Evolutionary conservation across 768 basidiomycete species (phyloP).

Genomic region (Amanita muscaria): DNA sequence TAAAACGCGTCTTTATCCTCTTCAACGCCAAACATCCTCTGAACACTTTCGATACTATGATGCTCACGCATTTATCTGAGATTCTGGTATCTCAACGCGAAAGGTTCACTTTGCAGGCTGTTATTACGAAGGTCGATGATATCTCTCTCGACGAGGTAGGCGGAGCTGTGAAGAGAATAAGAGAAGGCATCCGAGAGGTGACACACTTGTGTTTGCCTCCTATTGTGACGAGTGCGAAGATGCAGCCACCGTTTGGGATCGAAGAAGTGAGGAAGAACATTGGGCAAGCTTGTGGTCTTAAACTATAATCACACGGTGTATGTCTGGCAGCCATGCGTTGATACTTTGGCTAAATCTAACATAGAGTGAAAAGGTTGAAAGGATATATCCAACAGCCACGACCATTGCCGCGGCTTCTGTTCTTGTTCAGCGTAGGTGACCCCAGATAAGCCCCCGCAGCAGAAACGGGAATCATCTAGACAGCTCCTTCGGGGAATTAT

Average conservation of each 20-base stretch:
- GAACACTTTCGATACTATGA: conserved; percentile 44
- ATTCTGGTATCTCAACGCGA: conserved; percentile 31
- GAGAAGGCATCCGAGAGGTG: conserved; percentile 40
- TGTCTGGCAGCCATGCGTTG: no score
- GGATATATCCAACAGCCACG: no score
- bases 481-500: no score
- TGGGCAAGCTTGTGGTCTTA: conserved; percentile 41
- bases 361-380: no score
- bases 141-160: conserved; percentile 29
- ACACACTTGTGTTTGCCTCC: conserved; percentile 60
- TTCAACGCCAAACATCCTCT: conserved; percentile 62
- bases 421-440: no score
- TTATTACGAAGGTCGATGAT: conserved; percentile 65
- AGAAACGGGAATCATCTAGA: no score
- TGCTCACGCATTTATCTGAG: conserved; percentile 47
- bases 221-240: conserved; percentile 45
- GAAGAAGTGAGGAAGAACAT: conserved; percentile 51
- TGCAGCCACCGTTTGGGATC: conserved; percentile 47
- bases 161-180: conserved; percentile 32
- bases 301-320: no score
- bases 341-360: no score
- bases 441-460: no score
- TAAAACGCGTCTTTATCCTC: conserved; percentile 62
- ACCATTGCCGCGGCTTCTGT: no score
- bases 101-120: conserved; percentile 54